A percentile compares a stretch with the other conserved stretches of the same genome.
These are phyloP conservation scores for Claviceps digitariae DNA, from an alignment of 2,329 filamentous ascomycete genomes.

Conservation along the genomic window DNA sequence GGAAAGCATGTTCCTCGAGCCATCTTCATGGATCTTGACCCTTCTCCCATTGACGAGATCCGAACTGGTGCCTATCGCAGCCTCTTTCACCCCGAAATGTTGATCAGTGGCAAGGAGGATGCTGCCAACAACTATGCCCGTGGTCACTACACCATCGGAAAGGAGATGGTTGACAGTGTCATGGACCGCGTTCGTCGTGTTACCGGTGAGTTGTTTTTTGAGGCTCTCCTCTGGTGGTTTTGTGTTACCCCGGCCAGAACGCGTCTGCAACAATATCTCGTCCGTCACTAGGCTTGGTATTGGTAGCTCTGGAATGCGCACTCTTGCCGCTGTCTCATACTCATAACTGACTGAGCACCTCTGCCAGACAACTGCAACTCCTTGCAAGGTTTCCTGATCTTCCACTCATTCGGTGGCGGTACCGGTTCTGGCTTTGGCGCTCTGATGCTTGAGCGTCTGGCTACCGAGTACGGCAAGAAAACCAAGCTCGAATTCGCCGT, in stretches of 20 bases:
- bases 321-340: not conserved
- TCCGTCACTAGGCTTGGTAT: not conserved
- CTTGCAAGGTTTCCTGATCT: conserved; percentile 60
- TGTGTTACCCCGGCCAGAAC: not conserved
- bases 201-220: conserved; percentile 44
- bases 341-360: conserved; percentile 9
- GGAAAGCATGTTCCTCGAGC: conserved; percentile 62
- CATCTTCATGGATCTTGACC: conserved; percentile 60
- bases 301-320: not conserved
- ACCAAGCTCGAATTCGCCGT: conserved; percentile 64
- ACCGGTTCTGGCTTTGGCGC: conserved; percentile 62
- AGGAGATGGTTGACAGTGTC: conserved; percentile 60
- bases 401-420: conserved; percentile 62
- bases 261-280: not conserved
- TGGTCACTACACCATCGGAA: conserved; percentile 64
- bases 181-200: conserved; percentile 58
- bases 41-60: conserved; percentile 62
- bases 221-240: not conserved
- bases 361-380: conserved; percentile 54
- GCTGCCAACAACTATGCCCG: conserved; percentile 67
- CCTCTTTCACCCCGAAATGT: conserved; percentile 58
- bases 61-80: conserved; percentile 53
- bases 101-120: conserved; percentile 65
- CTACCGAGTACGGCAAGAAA: conserved; percentile 65
- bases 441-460: conserved; percentile 57